Evolutionary conservation across 108 stramenopile genomes (phyloP), one percentile per base, ranked within the genome.

Genomic region (Pinguiococcus pyrenoidosus): DNA sequence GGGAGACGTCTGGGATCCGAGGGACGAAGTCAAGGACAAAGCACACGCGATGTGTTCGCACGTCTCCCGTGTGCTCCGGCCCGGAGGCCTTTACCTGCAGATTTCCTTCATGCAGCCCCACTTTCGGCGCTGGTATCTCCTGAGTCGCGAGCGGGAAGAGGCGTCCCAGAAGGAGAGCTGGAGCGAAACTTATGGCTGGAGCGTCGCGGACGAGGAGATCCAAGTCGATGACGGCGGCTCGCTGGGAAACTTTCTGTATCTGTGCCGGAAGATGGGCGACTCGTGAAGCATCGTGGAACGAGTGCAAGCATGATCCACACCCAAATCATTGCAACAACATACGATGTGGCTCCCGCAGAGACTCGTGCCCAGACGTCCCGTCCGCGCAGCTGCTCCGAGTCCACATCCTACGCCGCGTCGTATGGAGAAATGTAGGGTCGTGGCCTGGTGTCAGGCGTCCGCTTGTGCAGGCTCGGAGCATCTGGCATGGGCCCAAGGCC

Each of bases 81-180:
- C 52, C 4, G 71, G 71, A 5, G 76, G 79, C 27, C 26, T 61
- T 2, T 75, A 59, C 35, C 16, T 80, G 20, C 79, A 80, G 45
- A 69, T 80, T 10, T 54, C 56, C 32, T 80, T 80, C 32, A 57
- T 29, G 33, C 79, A 80, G 49, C 76, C 74, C 4, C 79, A 80
- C 44, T 73, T 73, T 24, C 50, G 72, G 17, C 56, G 26, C 23
- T 51, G 59, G n/a, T 40, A 66, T 45, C 46, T 71, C 1, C 4
- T 44, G 9, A 0, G 13, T 26, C 14, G 30, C 14, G 17, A 12
- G 51, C 51, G n/a, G 9, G 29, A 9, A 13, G 17, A 16, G 13
- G 8, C 16, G 21, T 6, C 13, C 24, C 6, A 0, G n/a, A 51
- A 51, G 50, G 22, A 24, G 44, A n/a, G n/a, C n/a, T n/a, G n/a